These are phyloP conservation scores for Phaffia rhodozyma DNA, from an alignment of 1,284 basidiomycete species.

Conservation along the genomic window DNA sequence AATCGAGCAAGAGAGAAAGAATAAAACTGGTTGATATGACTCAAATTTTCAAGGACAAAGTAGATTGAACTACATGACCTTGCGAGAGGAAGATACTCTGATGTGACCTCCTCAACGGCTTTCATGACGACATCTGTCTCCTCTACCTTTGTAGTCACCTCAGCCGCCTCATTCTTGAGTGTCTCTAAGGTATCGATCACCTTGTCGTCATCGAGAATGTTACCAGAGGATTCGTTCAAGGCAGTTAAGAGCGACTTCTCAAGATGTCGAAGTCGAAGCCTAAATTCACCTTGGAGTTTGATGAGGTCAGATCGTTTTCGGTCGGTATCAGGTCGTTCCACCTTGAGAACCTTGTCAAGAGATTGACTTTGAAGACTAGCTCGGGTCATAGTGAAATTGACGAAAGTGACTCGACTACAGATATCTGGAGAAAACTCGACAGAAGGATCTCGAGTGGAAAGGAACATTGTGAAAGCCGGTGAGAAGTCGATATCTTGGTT, in stretches of 20 bases:
- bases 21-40: constrained; percentile 94
- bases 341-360: constrained; percentile 90
- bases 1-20: constrained; percentile 97
- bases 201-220: constrained; percentile 98
- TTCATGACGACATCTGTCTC: constrained; percentile 93
- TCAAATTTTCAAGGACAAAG: constrained; percentile 92
- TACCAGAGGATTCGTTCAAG: constrained; percentile 90
- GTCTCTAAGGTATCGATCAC: constrained; percentile 96
- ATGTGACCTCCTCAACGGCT: constrained; percentile 90
- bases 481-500: constrained; percentile 99
- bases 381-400: constrained; percentile 99
- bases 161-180: constrained; percentile 91
- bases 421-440: constrained; percentile 97
- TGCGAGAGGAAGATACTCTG: constrained; percentile 86
- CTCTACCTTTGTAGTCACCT: constrained; percentile 92
- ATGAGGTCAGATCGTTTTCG: constrained; percentile 94
- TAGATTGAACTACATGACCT: constrained; percentile 95
- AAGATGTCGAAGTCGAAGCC: constrained; percentile 77
- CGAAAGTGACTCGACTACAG: constrained; percentile 96
- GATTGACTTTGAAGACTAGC: constrained; percentile 97
- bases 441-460: constrained; percentile 92
- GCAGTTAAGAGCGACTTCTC: constrained; percentile 90
- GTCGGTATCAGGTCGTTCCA: constrained; percentile 93
- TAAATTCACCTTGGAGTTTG: constrained; percentile 98
- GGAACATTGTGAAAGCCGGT: constrained; percentile 97